Base-by-base conservation (phyloP, 148 eudicot species). In the Fagopyrum homotropicum region DNA sequence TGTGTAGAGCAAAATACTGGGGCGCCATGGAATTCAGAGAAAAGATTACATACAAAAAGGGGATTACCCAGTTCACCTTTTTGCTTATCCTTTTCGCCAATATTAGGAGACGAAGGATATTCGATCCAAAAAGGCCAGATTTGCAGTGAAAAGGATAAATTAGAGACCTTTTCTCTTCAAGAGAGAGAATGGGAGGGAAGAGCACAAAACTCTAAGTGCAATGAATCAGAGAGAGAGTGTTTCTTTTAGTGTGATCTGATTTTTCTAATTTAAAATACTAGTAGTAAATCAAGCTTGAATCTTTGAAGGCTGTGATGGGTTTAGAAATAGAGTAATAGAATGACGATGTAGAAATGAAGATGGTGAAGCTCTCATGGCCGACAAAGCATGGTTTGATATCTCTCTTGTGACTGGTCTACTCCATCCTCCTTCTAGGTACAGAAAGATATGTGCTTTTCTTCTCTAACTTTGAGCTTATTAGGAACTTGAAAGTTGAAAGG, bases 281-380 rank as follows among this genome's bases (percentile, higher is more conserved):
- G 15, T 51, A 52, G n/a, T 14, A 61, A 61, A 61, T 61, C 43
- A 2, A 9, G 44, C 30, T 26, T 26, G 68, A 61, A 61, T 12
- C 68, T 61, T 61, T 61, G 68, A 60, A 60, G 40, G 66, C 40
- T 22, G 66, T 60, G 66, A 61, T 61, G 4, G 68, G 26, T 29
- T 61, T 61, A 10, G 43, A 44, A 61, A 29, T 12, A 59, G 30
- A 17, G 63, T 17, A 57, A 14, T 14, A 16, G 59, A 16, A 16
- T 26, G 68, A 61, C 40, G 35, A 3, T 26, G 22, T 59, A 35
- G 68, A 61, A 6, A 61, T 29, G 22, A 40, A 49, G 49, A 48
- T 57, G 59, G 75, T 79, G 59, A 82, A 83, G 84, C 83, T 83
- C 68, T 72, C 80, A 82, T 86, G 89, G 91, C 88, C 79, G 85